phyloP scores from a whole-genome alignment of 805 yeast genomes.

The Saccharomycopsis oosterbeekiorum region DNA sequence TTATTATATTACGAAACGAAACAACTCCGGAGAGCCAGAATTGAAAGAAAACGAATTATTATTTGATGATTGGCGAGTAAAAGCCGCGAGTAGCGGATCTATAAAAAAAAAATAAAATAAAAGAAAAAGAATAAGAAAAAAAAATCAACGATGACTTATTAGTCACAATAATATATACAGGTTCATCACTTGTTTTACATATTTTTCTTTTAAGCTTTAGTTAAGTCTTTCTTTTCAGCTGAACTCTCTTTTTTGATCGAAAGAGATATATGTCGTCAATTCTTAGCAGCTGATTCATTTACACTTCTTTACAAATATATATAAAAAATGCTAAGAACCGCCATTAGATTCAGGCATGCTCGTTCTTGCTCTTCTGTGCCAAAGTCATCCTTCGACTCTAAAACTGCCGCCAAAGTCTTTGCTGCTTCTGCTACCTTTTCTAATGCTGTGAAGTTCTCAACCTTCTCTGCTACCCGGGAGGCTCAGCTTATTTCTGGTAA shows the following conservation, averaged over 20 bases:
- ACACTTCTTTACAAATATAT: neutral
- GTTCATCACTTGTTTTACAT: neutral
- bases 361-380: neutral
- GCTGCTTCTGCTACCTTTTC: neutral
- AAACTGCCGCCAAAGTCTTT: neutral
- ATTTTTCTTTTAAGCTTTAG: too few species aligned
- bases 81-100: neutral
- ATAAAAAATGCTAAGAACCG: neutral
- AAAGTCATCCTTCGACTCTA: neutral
- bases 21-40: neutral
- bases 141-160: neutral
- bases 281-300: neutral
- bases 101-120: neutral
- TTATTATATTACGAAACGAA: neutral
- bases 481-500: slow-evolving; percentile 26
- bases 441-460: neutral
- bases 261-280: too few species aligned
- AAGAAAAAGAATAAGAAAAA: neutral
- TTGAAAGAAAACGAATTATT: neutral
- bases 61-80: neutral
- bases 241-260: too few species aligned
- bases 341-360: neutral
- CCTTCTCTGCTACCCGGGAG: neutral
- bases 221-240: neutral
- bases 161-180: neutral